These are phyloP conservation scores for Pythium rhizo-oryzae DNA, from an alignment of 352 stramenopile species.

Conservation along the genomic window DNA sequence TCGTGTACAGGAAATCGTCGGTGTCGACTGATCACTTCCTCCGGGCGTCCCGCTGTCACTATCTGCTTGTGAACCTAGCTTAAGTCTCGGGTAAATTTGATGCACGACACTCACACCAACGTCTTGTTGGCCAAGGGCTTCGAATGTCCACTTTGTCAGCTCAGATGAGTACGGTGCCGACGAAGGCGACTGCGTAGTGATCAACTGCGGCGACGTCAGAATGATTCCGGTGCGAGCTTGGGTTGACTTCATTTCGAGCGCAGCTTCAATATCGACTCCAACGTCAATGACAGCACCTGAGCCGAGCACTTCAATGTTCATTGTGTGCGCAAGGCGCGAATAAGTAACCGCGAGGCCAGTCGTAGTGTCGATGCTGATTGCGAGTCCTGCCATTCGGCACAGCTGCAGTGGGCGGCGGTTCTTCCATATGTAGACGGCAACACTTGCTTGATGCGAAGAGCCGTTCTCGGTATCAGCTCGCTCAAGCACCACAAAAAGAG, in stretches of 20 bases:
- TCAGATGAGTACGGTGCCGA: constrained; percentile 10
- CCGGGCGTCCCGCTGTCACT: neutral
- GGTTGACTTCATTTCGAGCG: constrained; percentile 15
- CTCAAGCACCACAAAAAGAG: constrained; percentile 26
- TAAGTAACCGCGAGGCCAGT: constrained; percentile 24
- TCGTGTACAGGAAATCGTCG: constrained; percentile 55
- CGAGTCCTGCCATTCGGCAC: constrained; percentile 20
- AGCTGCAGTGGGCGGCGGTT: constrained; percentile 18
- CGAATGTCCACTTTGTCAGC: constrained; percentile 27
- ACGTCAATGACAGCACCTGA: constrained; percentile 18
- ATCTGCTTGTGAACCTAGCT: neutral
- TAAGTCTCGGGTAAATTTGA: constrained; percentile 17
- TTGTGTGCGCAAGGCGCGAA: neutral
- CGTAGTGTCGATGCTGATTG: neutral
- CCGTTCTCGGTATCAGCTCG: neutral
- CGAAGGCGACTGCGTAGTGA: neutral
- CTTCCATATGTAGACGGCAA: constrained; percentile 38
- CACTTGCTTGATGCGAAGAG: neutral
- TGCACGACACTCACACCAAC: constrained; percentile 4
- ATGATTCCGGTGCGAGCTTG: constrained; percentile 25
- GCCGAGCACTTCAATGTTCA: constrained; percentile 24
- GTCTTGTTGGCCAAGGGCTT: constrained; percentile 1
- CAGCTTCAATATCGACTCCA: constrained; percentile 27
- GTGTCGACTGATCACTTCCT: neutral
- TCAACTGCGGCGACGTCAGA: constrained; percentile 2